A percentile compares a stretch with the other conserved stretches of the same genome.
Evolutionary conservation across 352 stramenopile species (phyloP).

Genomic region (Nothophytophthora sp.): DNA sequence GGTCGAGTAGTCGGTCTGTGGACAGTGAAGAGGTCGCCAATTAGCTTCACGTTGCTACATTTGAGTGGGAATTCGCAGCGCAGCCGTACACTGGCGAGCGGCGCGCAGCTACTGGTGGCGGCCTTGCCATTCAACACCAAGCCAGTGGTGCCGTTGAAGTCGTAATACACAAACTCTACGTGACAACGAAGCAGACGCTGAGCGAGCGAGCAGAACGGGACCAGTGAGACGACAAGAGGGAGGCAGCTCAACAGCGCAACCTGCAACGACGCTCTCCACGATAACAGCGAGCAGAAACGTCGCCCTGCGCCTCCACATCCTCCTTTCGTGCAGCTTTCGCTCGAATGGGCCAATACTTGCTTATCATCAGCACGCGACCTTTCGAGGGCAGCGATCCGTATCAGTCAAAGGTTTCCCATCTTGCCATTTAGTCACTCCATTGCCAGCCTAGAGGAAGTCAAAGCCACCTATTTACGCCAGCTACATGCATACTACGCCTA

Average conservation of each 20-base stretch:
- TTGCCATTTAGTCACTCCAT: background rate
- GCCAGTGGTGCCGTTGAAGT: constrained; percentile 86
- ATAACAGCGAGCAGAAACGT: too few species aligned
- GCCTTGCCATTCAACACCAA: constrained; percentile 80
- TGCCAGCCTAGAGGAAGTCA: background rate
- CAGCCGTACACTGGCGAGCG: constrained; percentile 34
- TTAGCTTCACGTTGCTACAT: too few species aligned
- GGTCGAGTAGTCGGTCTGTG: constrained; percentile 66
- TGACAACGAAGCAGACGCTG: too few species aligned
- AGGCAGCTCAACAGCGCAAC: too few species aligned
- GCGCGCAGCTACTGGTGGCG: constrained; percentile 74
- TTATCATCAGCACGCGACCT: constrained; percentile 5
- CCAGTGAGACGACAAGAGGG: background rate
- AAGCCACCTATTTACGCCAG: background rate
- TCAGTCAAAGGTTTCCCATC: background rate
- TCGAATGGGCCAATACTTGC: too few species aligned
- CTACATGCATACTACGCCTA: too few species aligned
- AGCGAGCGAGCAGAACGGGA: background rate
- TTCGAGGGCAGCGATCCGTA: constrained; percentile 6
- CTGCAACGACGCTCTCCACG: too few species aligned
- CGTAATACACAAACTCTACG: constrained; percentile 85
- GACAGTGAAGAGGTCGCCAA: background rate
- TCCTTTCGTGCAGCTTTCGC: too few species aligned
- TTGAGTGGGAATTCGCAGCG: background rate
- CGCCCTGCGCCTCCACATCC: too few species aligned